Evolutionary conservation across 805 yeast genomes (phyloP), one percentile per base, ranked within the genome.

Genomic region (Komagataella ulmi): DNA sequence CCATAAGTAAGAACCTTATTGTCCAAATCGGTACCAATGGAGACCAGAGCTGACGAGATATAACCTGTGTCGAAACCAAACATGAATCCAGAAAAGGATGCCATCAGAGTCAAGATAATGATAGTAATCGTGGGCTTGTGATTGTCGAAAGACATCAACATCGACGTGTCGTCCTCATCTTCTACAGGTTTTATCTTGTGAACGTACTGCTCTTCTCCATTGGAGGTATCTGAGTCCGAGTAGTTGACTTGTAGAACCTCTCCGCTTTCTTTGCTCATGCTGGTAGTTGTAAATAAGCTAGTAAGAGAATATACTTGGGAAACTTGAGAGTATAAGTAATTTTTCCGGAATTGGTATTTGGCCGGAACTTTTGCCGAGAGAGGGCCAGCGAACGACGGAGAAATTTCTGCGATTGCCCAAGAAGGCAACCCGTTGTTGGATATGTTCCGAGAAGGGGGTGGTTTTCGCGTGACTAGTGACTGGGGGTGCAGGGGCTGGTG

Each of bases 51-150:
- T 17, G 95, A 83, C 3, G 98, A 91, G 46, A 91, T 90, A 67
- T 91, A 91, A 58, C 98, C 98, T 0, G 98, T 91, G 66, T 91
- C 99, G 63, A 91, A 91, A 58, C 99, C 99, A 68, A 91, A 91
- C 88, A 91, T 80, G 68, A 90, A 88, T 1, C 98, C 98, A 0
- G 97, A 89, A 55, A 91, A 83, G 6, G 97, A 89, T 0, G 97
- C 80, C 24, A 82, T 81, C 50, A 82, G 71, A 0, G 96, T 86
- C 50, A 89, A 67, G 24, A 77, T 67, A 21, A 88, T 69, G 49
- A 89, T 88, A 59, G 86, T 67, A 6, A 72, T 66, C 8, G 93
- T 75, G 3, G 87, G 82, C 53, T 68, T 74, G 10, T 76, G 73
- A 58, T 74, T 73, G 51, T 68, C 67, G 65, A 77, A 68, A 0